Evolutionary conservation across 2,329 filamentous ascomycete genomes (phyloP), one percentile per base, ranked within the genome.

Genomic region (Esteya vermicola): DNA sequence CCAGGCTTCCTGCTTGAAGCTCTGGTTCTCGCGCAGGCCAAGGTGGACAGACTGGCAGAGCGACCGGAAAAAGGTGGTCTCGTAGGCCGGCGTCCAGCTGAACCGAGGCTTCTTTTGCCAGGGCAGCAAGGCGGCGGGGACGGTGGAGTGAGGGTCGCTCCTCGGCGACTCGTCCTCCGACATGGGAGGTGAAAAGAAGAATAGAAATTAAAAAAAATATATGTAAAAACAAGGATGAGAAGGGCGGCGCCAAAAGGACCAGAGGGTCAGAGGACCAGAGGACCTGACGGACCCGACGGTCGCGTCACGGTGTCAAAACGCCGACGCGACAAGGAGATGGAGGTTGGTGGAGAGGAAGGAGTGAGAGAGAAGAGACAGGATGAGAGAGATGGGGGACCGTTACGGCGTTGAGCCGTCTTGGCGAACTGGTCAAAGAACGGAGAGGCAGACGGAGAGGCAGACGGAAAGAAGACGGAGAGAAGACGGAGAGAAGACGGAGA

Each of bases 1-100:
- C 72, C 72, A 76, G 2, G 71, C 72, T 50, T 74, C 70, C 16
- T 67, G 61, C 55, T 76, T 75, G 62, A 76, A 75, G 59, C 68
- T 74, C 55, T 70, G 49, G 45, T 60, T 52, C 36, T 54, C 52
- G 48, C 61, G 61, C 41, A 72, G 61, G 45, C 71, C 71, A 33
- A 72, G 58, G 50, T 65, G 62, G 48, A 76, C 72, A 27, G 70
- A 73, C 48, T 75, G 67, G 58, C 70, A 73, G 6, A 76, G 63
- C 37, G 71, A 75, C 40, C 65, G 62, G 56, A 76, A 76, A 54
- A 76, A 76, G 42, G 72, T 75, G 40, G 65, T 63, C 55, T 76
- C 72, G 58, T 67, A 75, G 18, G 65, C 63, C 2, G 64, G 60
- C 40, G 69, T 75, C 72, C 72, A 76, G 53, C 68, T 74, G 54